Percentiles rank a stretch among this genome's conserved stretches.
Conservation (phyloP, 768 basidiomycete species). For the Psilocybe cubensis region DNA sequence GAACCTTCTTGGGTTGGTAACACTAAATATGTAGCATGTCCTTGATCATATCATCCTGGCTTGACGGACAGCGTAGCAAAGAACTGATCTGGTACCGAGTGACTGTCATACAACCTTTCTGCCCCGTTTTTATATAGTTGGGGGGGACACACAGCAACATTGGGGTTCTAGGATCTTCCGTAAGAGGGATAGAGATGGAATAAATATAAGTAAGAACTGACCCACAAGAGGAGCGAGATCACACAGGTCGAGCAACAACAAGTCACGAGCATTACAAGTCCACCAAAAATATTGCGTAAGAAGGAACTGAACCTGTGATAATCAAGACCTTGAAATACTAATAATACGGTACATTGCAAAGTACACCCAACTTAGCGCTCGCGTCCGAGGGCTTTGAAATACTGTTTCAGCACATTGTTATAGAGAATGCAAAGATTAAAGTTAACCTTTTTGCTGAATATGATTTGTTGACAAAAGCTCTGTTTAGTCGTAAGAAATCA, state of each 20-base stretch:
- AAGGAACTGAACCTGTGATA: no score
- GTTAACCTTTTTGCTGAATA: neutral
- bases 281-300: neutral
- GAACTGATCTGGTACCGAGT: slow-evolving; percentile 1
- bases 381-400: neutral
- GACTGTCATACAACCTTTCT: slow-evolving; percentile 19
- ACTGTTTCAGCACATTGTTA: neutral
- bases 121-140: slow-evolving; percentile 1
- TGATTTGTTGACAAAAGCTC: neutral
- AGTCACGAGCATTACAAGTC: neutral
- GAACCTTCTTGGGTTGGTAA: neutral
- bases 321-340: no score
- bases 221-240: slow-evolving; percentile 6
- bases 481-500: neutral
- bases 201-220: neutral
- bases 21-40: neutral
- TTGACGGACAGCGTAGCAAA: slow-evolving; percentile 5
- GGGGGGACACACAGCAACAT: neutral
- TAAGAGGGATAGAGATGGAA: neutral
- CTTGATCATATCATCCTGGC: slow-evolving; percentile 10
- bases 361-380: neutral
- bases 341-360: neutral
- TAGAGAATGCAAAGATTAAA: neutral
- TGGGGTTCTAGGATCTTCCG: neutral
- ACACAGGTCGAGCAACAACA: neutral